phyloP scores from a whole-genome alignment of 768 basidiomycete species.

The Kondoa malvinella region DNA sequence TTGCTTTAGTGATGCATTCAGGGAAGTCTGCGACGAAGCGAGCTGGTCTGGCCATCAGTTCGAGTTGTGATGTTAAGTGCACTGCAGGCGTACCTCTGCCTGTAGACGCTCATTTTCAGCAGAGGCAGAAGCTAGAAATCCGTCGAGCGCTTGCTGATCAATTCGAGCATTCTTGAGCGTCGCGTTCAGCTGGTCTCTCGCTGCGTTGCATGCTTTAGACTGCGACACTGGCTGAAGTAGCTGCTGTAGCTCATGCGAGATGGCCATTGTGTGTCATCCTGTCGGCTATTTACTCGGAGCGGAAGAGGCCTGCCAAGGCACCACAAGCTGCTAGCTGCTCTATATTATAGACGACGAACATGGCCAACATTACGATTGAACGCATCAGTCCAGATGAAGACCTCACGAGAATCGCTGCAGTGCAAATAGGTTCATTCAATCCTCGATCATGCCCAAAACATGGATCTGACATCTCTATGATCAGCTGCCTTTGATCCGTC shows the following conservation, averaged over 20 bases:
- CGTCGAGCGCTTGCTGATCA: neutral
- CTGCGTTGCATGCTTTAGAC: neutral
- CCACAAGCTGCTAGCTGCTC: neutral
- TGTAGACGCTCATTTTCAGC: neutral
- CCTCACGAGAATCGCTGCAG: neutral
- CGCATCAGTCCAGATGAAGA: neutral
- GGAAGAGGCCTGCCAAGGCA: neutral
- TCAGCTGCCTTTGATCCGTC: neutral
- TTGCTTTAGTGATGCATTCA: constrained; percentile 5
- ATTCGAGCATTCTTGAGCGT: neutral
- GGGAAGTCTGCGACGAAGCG: neutral
- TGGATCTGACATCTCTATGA: no score
- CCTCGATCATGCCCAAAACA: no score
- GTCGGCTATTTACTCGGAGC: neutral
- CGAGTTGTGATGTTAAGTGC: neutral
- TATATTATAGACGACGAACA: neutral
- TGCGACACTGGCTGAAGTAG: neutral
- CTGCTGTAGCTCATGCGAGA: neutral
- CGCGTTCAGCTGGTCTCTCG: neutral
- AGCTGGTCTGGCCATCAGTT: constrained; percentile 1
- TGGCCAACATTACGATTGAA: neutral
- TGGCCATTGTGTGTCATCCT: neutral
- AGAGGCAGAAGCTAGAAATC: neutral
- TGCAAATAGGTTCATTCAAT: no score
- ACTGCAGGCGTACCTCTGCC: neutral